phyloP scores from a whole-genome alignment of 2,329 filamentous ascomycete genomes.

The Plenodomus biglobosus region DNA sequence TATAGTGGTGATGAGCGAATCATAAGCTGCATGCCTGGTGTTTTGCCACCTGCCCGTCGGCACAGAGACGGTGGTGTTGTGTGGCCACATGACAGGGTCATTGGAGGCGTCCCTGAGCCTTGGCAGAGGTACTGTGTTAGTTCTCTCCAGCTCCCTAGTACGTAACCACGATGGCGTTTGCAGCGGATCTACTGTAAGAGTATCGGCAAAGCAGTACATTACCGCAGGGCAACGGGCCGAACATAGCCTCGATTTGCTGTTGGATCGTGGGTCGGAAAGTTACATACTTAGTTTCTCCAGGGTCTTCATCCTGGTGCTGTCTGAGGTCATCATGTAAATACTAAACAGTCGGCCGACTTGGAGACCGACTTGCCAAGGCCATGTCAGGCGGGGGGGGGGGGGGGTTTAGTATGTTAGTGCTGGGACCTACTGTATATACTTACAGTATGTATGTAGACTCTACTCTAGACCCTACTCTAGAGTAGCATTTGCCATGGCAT shows the following conservation, averaged over 20 bases:
- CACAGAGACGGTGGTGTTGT: conserved; percentile 12
- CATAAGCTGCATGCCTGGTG: conserved; percentile 8
- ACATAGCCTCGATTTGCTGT: background rate
- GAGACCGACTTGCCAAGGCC: conserved; percentile 6
- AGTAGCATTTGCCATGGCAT: conserved; percentile 3
- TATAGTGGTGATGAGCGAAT: conserved; percentile 6
- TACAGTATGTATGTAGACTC: no score
- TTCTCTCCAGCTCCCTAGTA: no score
- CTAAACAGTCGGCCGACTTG: background rate
- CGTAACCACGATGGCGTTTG: no score
- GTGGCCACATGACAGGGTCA: conserved; percentile 27
- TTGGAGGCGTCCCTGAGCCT: conserved; percentile 25
- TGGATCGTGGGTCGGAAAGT: background rate
- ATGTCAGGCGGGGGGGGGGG: conserved; percentile 23
- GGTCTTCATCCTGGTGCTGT: background rate
- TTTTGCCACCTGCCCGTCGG: conserved; percentile 13
- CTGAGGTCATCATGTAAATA: background rate
- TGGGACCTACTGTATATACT: no score
- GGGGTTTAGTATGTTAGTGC: no score
- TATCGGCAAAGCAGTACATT: conserved; percentile 16
- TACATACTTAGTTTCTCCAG: background rate
- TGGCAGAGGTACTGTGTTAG: conserved; percentile 22
- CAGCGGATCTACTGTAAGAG: conserved; percentile 11
- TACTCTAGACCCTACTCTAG: no score
- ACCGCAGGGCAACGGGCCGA: conserved; percentile 6